phyloP scores from a whole-genome alignment of 345 rosid genomes.

The Eucalyptus pauciflora region DNA sequence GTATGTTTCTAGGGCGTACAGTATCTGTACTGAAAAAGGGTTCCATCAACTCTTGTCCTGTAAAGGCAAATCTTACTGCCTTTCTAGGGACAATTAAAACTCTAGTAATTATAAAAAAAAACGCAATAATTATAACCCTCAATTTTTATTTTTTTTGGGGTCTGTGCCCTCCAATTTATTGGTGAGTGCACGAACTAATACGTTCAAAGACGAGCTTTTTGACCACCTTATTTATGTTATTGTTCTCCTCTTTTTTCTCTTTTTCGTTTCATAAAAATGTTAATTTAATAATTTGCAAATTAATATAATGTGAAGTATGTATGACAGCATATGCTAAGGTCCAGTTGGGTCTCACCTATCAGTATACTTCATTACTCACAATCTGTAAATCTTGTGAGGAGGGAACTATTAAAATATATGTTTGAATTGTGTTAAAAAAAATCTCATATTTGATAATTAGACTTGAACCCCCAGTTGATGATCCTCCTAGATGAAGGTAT shows the following conservation, averaged over 20 bases:
- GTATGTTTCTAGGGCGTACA: not conserved
- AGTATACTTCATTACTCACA: not conserved
- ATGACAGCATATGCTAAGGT: not conserved
- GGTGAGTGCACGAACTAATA: not conserved
- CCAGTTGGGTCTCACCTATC: not conserved
- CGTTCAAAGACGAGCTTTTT: not conserved
- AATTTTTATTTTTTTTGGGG: too few species aligned
- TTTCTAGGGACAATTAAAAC: not conserved
- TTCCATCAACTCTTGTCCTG: not conserved
- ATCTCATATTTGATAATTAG: not conserved
- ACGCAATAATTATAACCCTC: not conserved
- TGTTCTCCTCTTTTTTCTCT: not conserved
- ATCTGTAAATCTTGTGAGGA: fast-evolving
- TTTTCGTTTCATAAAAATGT: not conserved
- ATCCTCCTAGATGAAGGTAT: not conserved
- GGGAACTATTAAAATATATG: not conserved
- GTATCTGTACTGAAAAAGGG: not conserved
- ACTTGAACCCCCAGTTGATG: fast-evolving
- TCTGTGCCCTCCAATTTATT: not conserved
- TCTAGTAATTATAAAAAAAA: not conserved
- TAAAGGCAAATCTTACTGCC: not conserved
- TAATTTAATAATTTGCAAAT: not conserved
- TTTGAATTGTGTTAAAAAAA: not conserved
- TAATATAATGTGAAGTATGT: not conserved
- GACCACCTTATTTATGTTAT: not conserved